These are phyloP conservation scores for Zygoascus hellenicus DNA, from an alignment of 1,139 yeast genomes.

Conservation along the genomic window DNA sequence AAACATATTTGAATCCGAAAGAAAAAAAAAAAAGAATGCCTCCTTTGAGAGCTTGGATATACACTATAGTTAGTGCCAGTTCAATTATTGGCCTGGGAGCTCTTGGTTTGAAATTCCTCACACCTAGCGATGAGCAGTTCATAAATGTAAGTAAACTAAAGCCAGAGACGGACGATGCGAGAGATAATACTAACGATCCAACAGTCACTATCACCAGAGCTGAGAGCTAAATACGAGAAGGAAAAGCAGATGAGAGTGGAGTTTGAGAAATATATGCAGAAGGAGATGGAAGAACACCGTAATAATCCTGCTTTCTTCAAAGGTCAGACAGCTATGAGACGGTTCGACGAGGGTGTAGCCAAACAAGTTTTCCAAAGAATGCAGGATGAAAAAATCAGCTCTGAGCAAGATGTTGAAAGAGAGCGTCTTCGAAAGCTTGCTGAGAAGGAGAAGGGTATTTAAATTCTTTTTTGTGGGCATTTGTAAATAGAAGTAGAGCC, in stretches of 20 bases:
- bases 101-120: constrained; percentile 58
- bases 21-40: constrained; percentile 19
- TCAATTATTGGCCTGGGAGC: constrained; percentile 65
- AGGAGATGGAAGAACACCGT: constrained; percentile 18
- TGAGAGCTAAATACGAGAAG: constrained; percentile 67
- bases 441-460: constrained; percentile 24
- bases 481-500: not conserved
- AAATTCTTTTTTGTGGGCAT: not conserved
- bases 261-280: constrained; percentile 52
- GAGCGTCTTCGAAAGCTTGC: constrained; percentile 28
- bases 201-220: constrained; percentile 66
- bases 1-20: too few species aligned
- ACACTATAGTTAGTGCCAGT: constrained; percentile 52
- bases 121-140: constrained; percentile 79
- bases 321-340: constrained; percentile 26
- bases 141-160: constrained; percentile 38
- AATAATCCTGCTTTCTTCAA: constrained; percentile 30
- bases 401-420: constrained; percentile 22
- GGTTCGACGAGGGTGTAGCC: constrained; percentile 24
- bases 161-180: not conserved
- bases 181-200: not conserved
- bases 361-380: constrained; percentile 24
- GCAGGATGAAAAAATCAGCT: constrained; percentile 18
- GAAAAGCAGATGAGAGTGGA: constrained; percentile 52
- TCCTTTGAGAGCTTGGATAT: constrained; percentile 47